phyloP scores from a whole-genome alignment of 2,329 filamentous ascomycete genomes.

The Plectosphaerella cucumerina region DNA sequence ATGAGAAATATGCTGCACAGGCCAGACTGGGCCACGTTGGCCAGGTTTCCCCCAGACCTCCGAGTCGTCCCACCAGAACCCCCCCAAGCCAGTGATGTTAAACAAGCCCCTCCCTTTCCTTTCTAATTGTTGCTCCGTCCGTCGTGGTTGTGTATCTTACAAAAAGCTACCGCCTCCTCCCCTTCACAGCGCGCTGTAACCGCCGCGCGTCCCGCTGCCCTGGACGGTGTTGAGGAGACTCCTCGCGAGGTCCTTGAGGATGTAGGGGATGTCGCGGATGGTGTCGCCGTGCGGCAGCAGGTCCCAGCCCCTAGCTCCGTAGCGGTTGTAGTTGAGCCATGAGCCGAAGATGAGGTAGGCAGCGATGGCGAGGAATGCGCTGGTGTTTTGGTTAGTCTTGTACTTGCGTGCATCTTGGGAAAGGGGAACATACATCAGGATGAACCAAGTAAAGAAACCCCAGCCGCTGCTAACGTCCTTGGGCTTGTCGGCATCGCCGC shows the following conservation, averaged over 20 bases:
- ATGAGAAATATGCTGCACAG: too few species aligned
- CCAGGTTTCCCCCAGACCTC: too few species aligned
- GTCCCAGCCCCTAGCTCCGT: slow-evolving; percentile 93
- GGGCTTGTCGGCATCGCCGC: slow-evolving; percentile 27
- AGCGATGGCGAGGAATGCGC: slow-evolving; percentile 78
- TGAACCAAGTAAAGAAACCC: slow-evolving; percentile 98
- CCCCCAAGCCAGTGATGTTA: too few species aligned
- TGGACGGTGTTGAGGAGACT: slow-evolving; percentile 80
- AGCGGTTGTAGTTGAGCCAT: slow-evolving; percentile 98
- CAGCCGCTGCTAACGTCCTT: slow-evolving; percentile 54
- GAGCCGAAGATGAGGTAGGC: slow-evolving; percentile 96
- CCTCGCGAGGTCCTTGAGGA: slow-evolving; percentile 83
- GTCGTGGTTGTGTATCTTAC: neutral
- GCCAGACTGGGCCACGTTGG: too few species aligned
- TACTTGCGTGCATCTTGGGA: neutral
- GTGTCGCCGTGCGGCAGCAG: slow-evolving; percentile 88
- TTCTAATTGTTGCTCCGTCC: too few species aligned
- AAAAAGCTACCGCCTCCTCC: neutral
- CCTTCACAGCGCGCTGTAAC: slow-evolving; percentile 84
- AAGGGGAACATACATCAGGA: slow-evolving; percentile 72
- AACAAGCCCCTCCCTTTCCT: too few species aligned
- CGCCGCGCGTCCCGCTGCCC: slow-evolving; percentile 77
- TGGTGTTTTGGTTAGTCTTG: slow-evolving; percentile 32
- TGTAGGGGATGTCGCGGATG: slow-evolving; percentile 86
- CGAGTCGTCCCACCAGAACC: too few species aligned